Evolutionary conservation across 1,284 basidiomycete genomes (phyloP).

Genomic region (Microbotryum scabiosae): DNA sequence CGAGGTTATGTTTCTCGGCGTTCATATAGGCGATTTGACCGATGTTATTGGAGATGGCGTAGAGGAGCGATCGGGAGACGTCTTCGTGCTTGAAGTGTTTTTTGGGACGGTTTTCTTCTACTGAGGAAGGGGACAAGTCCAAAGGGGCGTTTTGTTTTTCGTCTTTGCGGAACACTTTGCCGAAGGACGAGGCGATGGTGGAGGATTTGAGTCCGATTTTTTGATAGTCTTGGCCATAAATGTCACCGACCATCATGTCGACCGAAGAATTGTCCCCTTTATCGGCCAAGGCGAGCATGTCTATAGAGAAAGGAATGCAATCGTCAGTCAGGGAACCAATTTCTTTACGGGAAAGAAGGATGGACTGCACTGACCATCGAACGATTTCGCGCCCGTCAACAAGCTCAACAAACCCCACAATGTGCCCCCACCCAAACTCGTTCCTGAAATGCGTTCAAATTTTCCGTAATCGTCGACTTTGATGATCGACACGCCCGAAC

Average conservation of each 20-base stretch:
- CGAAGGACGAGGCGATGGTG: constrained; percentile 95
- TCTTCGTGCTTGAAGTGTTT: constrained; percentile 79
- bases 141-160: constrained; percentile 29
- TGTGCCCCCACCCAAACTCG: constrained; percentile 97
- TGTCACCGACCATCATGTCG: constrained; percentile 99
- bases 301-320: constrained; percentile 45
- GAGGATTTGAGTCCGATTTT: constrained; percentile 93
- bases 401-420: constrained; percentile 93
- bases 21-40: constrained; percentile 99
- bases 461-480: constrained; percentile 91
- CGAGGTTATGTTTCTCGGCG: constrained; percentile 94
- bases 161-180: constrained; percentile 93
- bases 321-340: not conserved
- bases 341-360: no score
- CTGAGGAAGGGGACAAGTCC: constrained; percentile 3
- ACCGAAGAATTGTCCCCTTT: constrained; percentile 86
- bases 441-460: constrained; percentile 95
- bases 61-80: constrained; percentile 63
- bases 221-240: constrained; percentile 81
- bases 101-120: constrained; percentile 48
- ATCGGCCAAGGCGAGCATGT: constrained; percentile 93
- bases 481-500: constrained; percentile 94
- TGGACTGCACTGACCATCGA: constrained; percentile 86
- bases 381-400: constrained; percentile 87
- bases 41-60: constrained; percentile 98